Conservation (phyloP, 257 asterid genomes). For the Nicotiana tabacum region DNA sequence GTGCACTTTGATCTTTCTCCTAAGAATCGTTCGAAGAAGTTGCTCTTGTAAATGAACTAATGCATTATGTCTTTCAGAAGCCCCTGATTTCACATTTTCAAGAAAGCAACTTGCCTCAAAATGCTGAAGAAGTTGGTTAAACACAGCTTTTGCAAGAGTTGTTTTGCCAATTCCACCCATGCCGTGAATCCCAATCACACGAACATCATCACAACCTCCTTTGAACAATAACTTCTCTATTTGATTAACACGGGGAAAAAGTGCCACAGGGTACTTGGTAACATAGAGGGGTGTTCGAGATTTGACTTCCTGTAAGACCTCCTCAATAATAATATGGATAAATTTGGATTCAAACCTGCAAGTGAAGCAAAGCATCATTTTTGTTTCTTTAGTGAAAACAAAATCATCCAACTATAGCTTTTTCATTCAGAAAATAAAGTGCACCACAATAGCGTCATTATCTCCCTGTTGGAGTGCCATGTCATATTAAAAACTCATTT, state of each 20-base stretch:
- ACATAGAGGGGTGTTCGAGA: background rate
- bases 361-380: too few species aligned
- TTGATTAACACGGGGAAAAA: background rate
- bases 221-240: background rate
- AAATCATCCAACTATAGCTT: too few species aligned
- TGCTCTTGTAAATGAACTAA: background rate
- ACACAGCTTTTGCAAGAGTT: background rate
- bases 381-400: too few species aligned
- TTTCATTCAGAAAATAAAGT: too few species aligned
- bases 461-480: too few species aligned
- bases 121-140: background rate
- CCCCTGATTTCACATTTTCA: background rate
- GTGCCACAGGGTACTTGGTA: background rate
- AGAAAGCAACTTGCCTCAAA: slow-evolving; percentile 5
- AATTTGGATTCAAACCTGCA: background rate
- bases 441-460: too few species aligned
- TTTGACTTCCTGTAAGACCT: background rate
- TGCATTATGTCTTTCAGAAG: background rate
- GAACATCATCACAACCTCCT: background rate
- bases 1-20: background rate
- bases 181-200: background rate
- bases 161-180: background rate
- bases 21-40: background rate
- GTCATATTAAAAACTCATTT: too few species aligned
- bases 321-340: background rate